Evolutionary conservation across 129 eudicot genomes (phyloP).

Genomic region (Pittosporum tobira): DNA sequence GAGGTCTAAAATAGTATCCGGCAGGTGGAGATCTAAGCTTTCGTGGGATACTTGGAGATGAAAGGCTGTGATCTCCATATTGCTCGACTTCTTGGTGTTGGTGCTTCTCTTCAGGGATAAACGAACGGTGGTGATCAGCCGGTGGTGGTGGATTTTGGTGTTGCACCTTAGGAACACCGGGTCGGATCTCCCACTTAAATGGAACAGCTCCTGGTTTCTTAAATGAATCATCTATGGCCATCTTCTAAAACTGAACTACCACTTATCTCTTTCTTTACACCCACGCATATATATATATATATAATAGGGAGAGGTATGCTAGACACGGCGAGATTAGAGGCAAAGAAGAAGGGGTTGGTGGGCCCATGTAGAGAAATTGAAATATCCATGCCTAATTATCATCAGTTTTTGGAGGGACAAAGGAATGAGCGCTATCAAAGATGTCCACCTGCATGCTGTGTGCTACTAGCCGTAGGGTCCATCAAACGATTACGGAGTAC

Average conservation of each 20-base stretch:
- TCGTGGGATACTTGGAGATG: conserved; percentile 16
- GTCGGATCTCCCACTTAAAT: conserved; percentile 82
- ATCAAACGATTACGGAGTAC: too few relatives aligned
- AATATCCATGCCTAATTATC: too few relatives aligned
- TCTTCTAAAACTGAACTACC: too few relatives aligned
- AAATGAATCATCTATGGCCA: conserved; percentile 51
- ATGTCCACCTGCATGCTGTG: conserved; percentile 7
- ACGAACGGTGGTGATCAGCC: conserved; percentile 5
- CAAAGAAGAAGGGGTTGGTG: conserved; percentile 22
- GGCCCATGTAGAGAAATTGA: conserved; percentile 1
- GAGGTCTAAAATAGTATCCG: conserved; percentile 24
- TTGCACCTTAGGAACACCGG: conserved; percentile 71
- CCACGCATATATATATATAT: conserved; percentile 2
- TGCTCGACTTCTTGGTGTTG: conserved; percentile 9
- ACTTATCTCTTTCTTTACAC: too few relatives aligned
- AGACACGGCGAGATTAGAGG: conserved; percentile 40
- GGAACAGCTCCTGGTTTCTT: conserved; percentile 61
- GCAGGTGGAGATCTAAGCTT: conserved; percentile 52
- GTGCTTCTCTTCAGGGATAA: not conserved
- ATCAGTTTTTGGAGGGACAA: not conserved
- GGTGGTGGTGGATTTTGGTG: conserved; percentile 14
- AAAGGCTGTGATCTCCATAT: conserved; percentile 18
- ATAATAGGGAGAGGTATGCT: not conserved
- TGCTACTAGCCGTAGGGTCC: too few relatives aligned
- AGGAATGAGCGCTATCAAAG: not conserved